Percentiles rank a stretch among this genome's conserved stretches.
Evolutionary conservation across 768 basidiomycete species (phyloP).

Genomic region (Ramaria sp.): DNA sequence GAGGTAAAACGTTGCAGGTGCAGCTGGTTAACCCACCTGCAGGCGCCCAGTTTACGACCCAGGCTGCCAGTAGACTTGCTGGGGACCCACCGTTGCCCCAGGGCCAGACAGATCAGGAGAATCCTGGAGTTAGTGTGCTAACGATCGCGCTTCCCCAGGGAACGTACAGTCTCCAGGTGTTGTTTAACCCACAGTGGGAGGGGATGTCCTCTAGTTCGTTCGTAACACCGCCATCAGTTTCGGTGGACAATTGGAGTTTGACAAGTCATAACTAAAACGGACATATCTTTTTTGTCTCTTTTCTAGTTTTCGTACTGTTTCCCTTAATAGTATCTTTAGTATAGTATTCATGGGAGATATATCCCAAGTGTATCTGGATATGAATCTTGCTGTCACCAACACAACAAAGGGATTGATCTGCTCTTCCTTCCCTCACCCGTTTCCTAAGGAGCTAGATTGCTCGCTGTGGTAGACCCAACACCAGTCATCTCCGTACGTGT

Average conservation of each 20-base stretch:
- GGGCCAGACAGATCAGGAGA: slow-evolving; percentile 51
- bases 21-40: slow-evolving; percentile 53
- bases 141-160: slow-evolving; percentile 58
- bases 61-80: slow-evolving; percentile 41
- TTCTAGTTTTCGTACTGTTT: neutral
- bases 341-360: neutral
- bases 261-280: slow-evolving; percentile 52
- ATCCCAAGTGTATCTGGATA: neutral
- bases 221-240: slow-evolving; percentile 61
- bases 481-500: neutral
- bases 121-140: slow-evolving; percentile 73
- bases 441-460: neutral
- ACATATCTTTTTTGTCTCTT: slow-evolving; percentile 5
- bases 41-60: slow-evolving; percentile 53
- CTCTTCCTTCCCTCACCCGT: neutral
- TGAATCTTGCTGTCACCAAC: neutral
- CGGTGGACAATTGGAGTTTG: slow-evolving; percentile 64
- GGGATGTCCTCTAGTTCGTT: slow-evolving; percentile 49
- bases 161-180: slow-evolving; percentile 65
- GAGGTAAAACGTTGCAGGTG: slow-evolving; percentile 54
- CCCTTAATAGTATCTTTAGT: neutral
- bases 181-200: slow-evolving; percentile 92
- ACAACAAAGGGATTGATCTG: neutral
- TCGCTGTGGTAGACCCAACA: slow-evolving; percentile 3
- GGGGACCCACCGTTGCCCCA: slow-evolving; percentile 57